Percentiles rank a stretch among this genome's conserved stretches.
phyloP scores from a whole-genome alignment of 768 basidiomycete genomes.

The Cubamyces lactineus region DNA sequence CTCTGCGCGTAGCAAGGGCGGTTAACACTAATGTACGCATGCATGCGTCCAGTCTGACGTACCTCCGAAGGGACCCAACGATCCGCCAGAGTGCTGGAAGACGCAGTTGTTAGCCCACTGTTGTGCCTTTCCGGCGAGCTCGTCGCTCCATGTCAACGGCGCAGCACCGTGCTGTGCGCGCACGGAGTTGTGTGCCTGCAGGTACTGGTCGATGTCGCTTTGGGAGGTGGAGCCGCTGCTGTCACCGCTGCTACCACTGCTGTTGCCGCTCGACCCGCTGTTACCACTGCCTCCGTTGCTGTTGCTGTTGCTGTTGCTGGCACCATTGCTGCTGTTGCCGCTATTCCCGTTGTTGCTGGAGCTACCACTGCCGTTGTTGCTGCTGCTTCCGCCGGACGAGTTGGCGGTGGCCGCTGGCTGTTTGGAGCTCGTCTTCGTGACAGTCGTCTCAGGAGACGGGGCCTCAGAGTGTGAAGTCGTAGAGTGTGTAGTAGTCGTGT shows the following conservation, averaged over 20 bases:
- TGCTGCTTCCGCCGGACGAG: not conserved
- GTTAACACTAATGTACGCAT: not conserved
- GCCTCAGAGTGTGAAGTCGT: constrained; percentile 22
- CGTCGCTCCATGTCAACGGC: constrained; percentile 64
- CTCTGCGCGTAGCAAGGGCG: constrained; percentile 44
- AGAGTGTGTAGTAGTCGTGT: constrained; percentile 23
- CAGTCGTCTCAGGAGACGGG: constrained; percentile 8
- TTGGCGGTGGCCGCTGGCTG: constrained; percentile 21
- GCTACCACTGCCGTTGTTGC: constrained; percentile 8
- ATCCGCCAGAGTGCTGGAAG: constrained; percentile 71
- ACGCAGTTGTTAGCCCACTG: constrained; percentile 69
- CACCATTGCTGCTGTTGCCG: constrained; percentile 1
- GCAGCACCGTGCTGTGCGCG: constrained; percentile 67
- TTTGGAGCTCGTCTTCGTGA: constrained; percentile 22
- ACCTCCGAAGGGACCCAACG: constrained; percentile 68
- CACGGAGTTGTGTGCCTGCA: constrained; percentile 63
- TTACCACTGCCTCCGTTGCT: constrained; percentile 14
- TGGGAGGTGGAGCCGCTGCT: constrained; percentile 34
- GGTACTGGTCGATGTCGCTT: constrained; percentile 55
- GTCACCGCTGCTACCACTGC: constrained; percentile 3
- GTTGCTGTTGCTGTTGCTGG: not conserved
- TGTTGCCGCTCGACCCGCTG: not conserved
- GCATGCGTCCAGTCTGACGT: not conserved
- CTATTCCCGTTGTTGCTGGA: constrained; percentile 13
- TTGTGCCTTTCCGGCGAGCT: constrained; percentile 64